These are phyloP conservation scores for Vigna nakashimae DNA, from an alignment of 306 rosid genomes.

Conservation along the genomic window DNA sequence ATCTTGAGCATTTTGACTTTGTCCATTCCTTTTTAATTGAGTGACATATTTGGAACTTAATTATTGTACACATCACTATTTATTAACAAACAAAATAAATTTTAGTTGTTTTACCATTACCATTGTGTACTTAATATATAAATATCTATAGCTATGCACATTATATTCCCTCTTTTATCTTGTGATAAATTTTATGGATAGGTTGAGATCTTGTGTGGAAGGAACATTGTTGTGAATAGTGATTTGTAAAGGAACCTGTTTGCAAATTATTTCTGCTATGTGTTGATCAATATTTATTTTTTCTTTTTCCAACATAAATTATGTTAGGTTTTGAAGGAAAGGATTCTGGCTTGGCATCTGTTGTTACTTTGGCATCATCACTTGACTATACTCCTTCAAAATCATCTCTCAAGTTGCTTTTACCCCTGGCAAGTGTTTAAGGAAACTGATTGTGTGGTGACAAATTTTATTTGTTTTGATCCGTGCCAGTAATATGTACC, in stretches of 20 bases:
- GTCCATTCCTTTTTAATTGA: background rate
- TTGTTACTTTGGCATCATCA: constrained; percentile 85
- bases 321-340: constrained; percentile 65
- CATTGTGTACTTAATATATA: background rate
- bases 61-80: constrained; percentile 15
- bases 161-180: background rate
- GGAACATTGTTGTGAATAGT: constrained; percentile 20
- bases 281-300: constrained; percentile 22
- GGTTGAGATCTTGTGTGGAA: constrained; percentile 13
- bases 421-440: constrained; percentile 82
- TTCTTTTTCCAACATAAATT: background rate
- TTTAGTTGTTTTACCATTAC: background rate
- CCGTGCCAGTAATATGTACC: constrained; percentile 11
- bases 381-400: constrained; percentile 80
- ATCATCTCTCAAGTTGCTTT: constrained; percentile 80
- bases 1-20: constrained; percentile 8
- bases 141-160: constrained; percentile 6
- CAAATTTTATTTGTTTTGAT: background rate
- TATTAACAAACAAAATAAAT: background rate
- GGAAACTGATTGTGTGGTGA: constrained; percentile 32
- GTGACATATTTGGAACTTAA: background rate
- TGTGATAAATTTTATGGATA: background rate
- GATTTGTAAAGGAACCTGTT: constrained; percentile 23
- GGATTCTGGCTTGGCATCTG: constrained; percentile 69
- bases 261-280: background rate